phyloP scores from a whole-genome alignment of 2,329 filamentous ascomycete genomes.

The Colletotrichum tamarilloi region DNA sequence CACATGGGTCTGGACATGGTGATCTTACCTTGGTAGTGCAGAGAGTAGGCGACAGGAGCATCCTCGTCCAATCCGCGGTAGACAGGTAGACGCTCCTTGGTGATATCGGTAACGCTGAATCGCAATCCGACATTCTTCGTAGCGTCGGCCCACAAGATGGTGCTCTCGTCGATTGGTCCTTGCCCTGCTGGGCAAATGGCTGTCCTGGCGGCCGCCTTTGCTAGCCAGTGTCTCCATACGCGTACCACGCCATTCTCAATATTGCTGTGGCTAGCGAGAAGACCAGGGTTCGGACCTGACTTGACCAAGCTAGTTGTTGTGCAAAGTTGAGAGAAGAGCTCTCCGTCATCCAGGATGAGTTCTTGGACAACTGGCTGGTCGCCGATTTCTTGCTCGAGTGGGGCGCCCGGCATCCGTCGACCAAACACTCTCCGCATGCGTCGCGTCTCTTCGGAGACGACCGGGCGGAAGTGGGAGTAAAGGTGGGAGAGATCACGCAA shows the following conservation, averaged over 20 bases:
- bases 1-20: background rate
- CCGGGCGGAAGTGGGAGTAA: conserved; percentile 78
- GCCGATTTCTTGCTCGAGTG: conserved; percentile 42
- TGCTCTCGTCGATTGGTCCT: conserved; percentile 37
- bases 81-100: conserved; percentile 60
- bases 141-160: conserved; percentile 75
- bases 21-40: conserved; percentile 77
- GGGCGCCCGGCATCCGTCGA: conserved; percentile 41
- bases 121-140: conserved; percentile 74
- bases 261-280: conserved; percentile 73
- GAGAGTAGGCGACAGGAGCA: conserved; percentile 73
- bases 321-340: conserved; percentile 81
- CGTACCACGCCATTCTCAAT: conserved; percentile 76
- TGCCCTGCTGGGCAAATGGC: conserved; percentile 40
- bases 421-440: conserved; percentile 44
- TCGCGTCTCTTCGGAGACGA: conserved; percentile 64
- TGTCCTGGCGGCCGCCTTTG: conserved; percentile 60
- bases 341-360: conserved; percentile 74
- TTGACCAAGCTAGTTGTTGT: conserved; percentile 76
- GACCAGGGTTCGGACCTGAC: conserved; percentile 67
- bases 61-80: conserved; percentile 71
- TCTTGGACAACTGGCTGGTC: conserved; percentile 66
- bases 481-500: conserved; percentile 61
- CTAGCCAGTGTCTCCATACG: conserved; percentile 80
- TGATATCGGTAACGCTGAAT: conserved; percentile 64